Conservation (phyloP, 2,329 filamentous ascomycete genomes). For the Lachnellula cervina region DNA sequence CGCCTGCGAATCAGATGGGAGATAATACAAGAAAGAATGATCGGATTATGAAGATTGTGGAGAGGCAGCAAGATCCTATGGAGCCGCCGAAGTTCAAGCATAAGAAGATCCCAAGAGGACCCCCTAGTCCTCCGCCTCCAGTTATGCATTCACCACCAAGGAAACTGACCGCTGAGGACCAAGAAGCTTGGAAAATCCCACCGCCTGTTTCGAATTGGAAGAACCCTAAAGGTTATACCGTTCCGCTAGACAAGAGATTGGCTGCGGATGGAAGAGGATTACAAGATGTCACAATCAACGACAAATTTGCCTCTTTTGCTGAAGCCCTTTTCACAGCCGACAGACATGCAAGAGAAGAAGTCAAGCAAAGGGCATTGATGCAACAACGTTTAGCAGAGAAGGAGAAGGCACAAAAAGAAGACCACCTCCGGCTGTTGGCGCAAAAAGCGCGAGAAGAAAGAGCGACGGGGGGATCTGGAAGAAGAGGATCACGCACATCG, state of each 20-base stretch:
- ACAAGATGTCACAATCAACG: constrained; percentile 93
- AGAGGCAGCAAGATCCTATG: constrained; percentile 89
- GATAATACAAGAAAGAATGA: constrained; percentile 81
- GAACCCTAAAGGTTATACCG: constrained; percentile 97
- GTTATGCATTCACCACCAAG: constrained; percentile 92
- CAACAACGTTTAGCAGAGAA: constrained; percentile 95
- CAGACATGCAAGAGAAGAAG: constrained; percentile 89
- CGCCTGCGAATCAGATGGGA: constrained; percentile 95
- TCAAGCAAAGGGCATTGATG: constrained; percentile 87
- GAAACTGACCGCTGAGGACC: constrained; percentile 93
- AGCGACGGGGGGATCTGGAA: constrained; percentile 46
- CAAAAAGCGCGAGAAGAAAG: constrained; percentile 88
- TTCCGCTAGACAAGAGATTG: constrained; percentile 89
- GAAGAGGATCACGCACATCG: constrained; percentile 33
- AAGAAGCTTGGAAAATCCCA: constrained; percentile 90
- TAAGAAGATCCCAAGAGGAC: constrained; percentile 93
- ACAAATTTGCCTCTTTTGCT: constrained; percentile 95
- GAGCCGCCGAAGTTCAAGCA: constrained; percentile 98
- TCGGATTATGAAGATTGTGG: constrained; percentile 97
- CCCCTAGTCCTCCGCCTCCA: constrained; percentile 86
- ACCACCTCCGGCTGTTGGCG: constrained; percentile 79
- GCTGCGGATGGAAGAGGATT: constrained; percentile 88
- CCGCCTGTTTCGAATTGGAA: constrained; percentile 98
- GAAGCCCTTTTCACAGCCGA: constrained; percentile 94
- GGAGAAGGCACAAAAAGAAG: constrained; percentile 91